phyloP scores from a whole-genome alignment of 768 basidiomycete species.

The Lactarius pseudohatsudake region DNA sequence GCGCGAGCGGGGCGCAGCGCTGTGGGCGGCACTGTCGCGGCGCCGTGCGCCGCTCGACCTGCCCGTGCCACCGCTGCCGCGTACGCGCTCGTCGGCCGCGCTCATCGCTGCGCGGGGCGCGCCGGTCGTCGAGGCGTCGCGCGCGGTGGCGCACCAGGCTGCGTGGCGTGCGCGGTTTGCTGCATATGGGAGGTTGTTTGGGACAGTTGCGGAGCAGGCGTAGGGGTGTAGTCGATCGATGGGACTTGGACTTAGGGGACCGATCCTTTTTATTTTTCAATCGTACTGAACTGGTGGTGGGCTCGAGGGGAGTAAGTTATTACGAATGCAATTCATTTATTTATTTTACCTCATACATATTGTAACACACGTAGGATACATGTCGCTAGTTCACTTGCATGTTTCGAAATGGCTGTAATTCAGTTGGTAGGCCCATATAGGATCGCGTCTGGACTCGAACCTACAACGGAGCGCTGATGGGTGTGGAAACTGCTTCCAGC shows the following conservation, averaged over 20 bases:
- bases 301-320: neutral
- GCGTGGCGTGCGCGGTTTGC: slow-evolving; percentile 16
- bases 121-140: slow-evolving; percentile 12
- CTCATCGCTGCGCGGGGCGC: neutral
- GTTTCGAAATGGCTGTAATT: neutral
- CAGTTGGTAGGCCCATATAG: neutral
- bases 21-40: slow-evolving; percentile 16
- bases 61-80: slow-evolving; percentile 10
- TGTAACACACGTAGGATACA: neutral
- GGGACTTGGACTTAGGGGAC: neutral
- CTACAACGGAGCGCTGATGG: neutral
- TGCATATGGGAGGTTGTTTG: slow-evolving; percentile 5
- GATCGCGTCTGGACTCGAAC: neutral
- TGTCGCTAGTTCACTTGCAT: neutral
- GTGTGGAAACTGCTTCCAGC: neutral
- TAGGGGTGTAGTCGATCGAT: neutral
- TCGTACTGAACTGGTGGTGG: neutral
- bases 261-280: neutral
- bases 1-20: slow-evolving; percentile 21
- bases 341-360: neutral
- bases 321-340: neutral
- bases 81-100: neutral
- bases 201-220: neutral
- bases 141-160: slow-evolving; percentile 9
- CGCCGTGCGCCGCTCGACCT: slow-evolving; percentile 1